Conservation (phyloP, 2,329 filamentous ascomycete genomes). For the Thielaviopsis populi region DNA sequence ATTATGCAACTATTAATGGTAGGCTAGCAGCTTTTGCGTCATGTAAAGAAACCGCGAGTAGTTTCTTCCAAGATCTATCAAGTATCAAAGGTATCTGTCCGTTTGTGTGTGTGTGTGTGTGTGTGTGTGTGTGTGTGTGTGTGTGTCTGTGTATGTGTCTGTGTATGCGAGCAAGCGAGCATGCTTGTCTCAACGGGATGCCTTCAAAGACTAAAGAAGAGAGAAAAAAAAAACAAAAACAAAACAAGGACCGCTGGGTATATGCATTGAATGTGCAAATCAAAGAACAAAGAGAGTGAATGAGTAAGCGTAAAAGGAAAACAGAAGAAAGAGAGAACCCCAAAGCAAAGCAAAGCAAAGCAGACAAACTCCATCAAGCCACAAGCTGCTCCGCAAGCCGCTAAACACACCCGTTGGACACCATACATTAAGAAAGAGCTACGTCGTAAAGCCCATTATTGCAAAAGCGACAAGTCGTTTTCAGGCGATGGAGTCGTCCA, state of each 20-base stretch:
- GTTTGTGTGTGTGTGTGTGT: too few relatives aligned
- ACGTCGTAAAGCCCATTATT: not conserved
- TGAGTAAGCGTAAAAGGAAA: not conserved
- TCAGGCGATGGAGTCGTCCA: conserved; percentile 37
- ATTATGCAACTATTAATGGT: not conserved
- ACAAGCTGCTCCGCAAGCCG: not conserved
- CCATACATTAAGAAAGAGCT: conserved; percentile 1
- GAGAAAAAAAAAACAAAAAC: not conserved
- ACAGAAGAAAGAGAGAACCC: not conserved
- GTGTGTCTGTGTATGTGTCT: too few relatives aligned
- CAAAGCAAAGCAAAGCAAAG: not conserved
- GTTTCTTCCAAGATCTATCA: not conserved
- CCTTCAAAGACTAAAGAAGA: too few relatives aligned
- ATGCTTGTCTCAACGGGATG: not conserved
- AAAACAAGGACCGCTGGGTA: conserved; percentile 9
- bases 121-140: too few relatives aligned
- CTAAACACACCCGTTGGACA: not conserved
- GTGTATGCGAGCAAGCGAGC: too few relatives aligned
- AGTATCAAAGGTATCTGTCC: not conserved
- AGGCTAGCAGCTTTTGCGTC: not conserved
- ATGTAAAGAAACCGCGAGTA: not conserved
- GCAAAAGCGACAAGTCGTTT: not conserved
- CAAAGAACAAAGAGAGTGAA: not conserved
- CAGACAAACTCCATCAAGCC: not conserved
- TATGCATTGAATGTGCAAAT: conserved; percentile 8